Conservation (phyloP, 2,329 filamentous ascomycete genomes). For the Colletotrichum theobromicola region DNA sequence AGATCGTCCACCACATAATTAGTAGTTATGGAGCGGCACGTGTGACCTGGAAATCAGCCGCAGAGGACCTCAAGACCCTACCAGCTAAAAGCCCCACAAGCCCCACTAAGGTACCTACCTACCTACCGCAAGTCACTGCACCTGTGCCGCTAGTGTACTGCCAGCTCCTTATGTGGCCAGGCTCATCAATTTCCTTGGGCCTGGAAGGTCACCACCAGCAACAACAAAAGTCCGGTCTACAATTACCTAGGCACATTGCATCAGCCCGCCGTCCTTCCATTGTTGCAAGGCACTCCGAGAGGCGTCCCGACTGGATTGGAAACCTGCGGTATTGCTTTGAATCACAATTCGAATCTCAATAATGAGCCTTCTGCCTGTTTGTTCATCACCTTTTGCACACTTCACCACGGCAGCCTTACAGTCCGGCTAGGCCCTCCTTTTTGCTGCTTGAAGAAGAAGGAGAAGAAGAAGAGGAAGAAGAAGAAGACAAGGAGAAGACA, state of each 20-base stretch:
- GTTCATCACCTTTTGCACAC: neutral
- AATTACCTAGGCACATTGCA: neutral
- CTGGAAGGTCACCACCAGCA: neutral
- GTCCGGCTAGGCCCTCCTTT: neutral
- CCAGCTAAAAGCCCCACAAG: neutral
- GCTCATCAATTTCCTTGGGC: neutral
- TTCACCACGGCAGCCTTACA: neutral
- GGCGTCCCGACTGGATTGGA: neutral
- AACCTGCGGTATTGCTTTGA: neutral
- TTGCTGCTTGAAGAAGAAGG: neutral
- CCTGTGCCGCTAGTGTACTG: neutral
- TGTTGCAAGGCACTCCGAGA: neutral
- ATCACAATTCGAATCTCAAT: neutral
- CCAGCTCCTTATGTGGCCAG: neutral
- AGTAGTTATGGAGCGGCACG: no score
- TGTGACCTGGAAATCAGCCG: neutral
- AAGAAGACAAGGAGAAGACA: neutral
- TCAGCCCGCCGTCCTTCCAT: neutral
- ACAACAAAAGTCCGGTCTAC: neutral
- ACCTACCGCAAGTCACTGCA: neutral
- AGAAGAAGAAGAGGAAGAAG: neutral
- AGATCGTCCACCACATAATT: no score
- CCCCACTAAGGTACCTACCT: no score
- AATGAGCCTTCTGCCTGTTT: neutral
- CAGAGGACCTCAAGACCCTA: neutral